These are phyloP conservation scores for Rosa lucieae DNA, from an alignment of 306 rosid genomes.

Conservation along the genomic window DNA sequence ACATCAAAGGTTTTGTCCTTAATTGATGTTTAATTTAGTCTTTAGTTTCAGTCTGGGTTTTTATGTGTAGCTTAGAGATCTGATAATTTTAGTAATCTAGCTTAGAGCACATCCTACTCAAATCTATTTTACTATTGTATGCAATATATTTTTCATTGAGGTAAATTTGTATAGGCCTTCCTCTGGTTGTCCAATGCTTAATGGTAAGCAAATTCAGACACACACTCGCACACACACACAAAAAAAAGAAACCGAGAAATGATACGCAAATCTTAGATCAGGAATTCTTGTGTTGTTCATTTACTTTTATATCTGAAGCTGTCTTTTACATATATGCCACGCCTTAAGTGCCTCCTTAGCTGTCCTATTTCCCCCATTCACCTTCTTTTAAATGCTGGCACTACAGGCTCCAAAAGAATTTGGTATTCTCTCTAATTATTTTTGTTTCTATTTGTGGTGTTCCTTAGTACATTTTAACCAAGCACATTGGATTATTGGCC, in stretches of 20 bases:
- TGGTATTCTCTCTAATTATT: neutral
- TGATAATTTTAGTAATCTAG: neutral
- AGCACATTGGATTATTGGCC: conserved; percentile 13
- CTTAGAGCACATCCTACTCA: neutral
- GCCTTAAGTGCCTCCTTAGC: neutral
- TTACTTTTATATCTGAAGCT: neutral
- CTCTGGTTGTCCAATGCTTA: neutral
- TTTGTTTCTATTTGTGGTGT: neutral
- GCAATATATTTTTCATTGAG: neutral
- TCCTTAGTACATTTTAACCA: neutral
- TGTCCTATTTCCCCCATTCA: neutral
- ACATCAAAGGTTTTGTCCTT: neutral
- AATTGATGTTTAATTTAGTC: neutral
- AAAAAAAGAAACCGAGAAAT: neutral
- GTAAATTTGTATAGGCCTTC: neutral
- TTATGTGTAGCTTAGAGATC: neutral
- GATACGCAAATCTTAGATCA: neutral
- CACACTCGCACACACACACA: neutral
- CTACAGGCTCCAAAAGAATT: neutral
- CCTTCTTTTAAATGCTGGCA: neutral
- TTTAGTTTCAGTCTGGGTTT: neutral
- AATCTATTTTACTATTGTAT: neutral
- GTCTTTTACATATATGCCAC: neutral
- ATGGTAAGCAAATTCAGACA: neutral
- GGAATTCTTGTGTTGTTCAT: conserved; percentile 4